These are phyloP conservation scores for Elongisporangium prolatum DNA, from an alignment of 352 stramenopile species.

Conservation along the genomic window DNA sequence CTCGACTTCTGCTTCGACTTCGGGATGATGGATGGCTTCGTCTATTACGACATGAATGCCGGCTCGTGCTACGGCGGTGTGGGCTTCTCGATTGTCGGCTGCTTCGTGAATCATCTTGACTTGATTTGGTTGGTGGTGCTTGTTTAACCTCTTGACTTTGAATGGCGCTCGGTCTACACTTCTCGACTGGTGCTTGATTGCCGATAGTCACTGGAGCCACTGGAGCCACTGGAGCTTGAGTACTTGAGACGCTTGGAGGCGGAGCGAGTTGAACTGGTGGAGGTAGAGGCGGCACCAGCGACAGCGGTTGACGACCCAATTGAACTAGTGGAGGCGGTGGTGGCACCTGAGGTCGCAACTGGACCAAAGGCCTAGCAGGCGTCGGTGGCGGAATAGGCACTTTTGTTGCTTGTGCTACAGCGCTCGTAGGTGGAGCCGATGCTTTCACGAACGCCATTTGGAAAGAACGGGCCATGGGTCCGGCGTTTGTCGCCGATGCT, in stretches of 20 bases:
- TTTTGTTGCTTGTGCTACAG: slow-evolving; percentile 1
- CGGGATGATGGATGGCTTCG: slow-evolving; percentile 7
- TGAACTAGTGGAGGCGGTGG: slow-evolving; percentile 1
- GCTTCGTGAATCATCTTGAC: not conserved
- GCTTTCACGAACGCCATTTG: slow-evolving; percentile 20
- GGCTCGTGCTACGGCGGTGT: slow-evolving; percentile 5
- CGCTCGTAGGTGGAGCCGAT: slow-evolving; percentile 4
- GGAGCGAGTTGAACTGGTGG: slow-evolving; percentile 3
- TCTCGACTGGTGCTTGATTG: not conserved
- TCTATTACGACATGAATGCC: slow-evolving; percentile 11
- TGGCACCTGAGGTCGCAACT: not conserved
- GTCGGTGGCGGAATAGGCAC: not conserved
- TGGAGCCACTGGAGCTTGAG: no score
- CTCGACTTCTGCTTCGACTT: slow-evolving; percentile 6
- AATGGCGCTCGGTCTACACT: not conserved
- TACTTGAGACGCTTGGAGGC: slow-evolving; percentile 4
- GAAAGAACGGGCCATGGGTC: slow-evolving; percentile 9
- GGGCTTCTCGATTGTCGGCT: slow-evolving; percentile 12
- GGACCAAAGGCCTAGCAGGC: not conserved
- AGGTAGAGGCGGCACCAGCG: slow-evolving; percentile 8
- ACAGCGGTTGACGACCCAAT: not conserved
- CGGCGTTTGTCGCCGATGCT: slow-evolving; percentile 12
- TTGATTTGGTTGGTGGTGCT: not conserved
- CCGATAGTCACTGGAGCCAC: not conserved
- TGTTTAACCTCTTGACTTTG: not conserved